These are phyloP conservation scores for Guillardia theta DNA, from an alignment of 78 protist genomes.

Conservation along the genomic window DNA sequence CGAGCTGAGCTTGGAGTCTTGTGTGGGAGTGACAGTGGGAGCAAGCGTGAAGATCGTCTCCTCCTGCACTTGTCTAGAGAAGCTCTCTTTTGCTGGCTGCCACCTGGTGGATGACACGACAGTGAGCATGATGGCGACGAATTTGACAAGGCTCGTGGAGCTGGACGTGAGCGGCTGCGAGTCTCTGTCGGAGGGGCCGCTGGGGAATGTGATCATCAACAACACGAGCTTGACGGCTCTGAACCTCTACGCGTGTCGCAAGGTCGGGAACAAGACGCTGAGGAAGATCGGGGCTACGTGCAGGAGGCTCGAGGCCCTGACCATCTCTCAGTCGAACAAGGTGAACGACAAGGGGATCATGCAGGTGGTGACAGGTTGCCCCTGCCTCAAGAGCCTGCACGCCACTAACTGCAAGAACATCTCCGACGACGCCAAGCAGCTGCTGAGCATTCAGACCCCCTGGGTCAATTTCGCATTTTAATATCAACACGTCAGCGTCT, in stretches of 20 bases:
- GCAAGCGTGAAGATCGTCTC: neutral
- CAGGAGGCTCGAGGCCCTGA: neutral
- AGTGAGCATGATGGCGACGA: neutral
- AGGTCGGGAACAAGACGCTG: neutral
- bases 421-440: neutral
- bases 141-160: neutral
- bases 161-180: neutral
- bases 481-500: no score
- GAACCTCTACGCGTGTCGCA: neutral
- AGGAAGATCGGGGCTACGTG: neutral
- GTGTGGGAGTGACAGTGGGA: neutral
- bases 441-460: neutral
- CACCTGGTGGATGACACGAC: neutral
- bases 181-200: neutral
- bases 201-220: neutral
- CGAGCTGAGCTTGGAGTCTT: neutral
- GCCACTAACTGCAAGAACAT: neutral
- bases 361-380: neutral
- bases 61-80: neutral
- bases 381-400: neutral
- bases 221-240: neutral
- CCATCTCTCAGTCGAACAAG: no score
- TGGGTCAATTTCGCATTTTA: no score
- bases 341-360: neutral
- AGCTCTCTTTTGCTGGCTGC: neutral